Evolutionary conservation across 2,329 filamentous ascomycete species (phyloP), one percentile per base, ranked within the genome.

Genomic region (Penicillium sp.): DNA sequence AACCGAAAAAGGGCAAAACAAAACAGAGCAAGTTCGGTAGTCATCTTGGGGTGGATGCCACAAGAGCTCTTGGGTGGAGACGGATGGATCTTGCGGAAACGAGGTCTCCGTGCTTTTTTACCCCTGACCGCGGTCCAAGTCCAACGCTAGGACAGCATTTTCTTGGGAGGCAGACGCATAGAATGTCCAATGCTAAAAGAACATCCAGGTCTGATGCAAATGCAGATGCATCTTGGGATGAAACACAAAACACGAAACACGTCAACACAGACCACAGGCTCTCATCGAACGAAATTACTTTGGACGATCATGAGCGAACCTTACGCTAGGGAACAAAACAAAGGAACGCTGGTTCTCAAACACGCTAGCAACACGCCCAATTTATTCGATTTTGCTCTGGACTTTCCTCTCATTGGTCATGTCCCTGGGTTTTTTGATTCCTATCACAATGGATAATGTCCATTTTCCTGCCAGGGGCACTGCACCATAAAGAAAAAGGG

Each of bases 161-260:
- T 35, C 31, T 26, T n/a, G 28, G 11, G 23, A 34, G 27, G 40
- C 41, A 36, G 41, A 29, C 26, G 16, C 18, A 37, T 27, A 14
- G 32, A 1, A 41, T 31, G 16, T 37, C 24, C 8, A 44, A 46
- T 36, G 31, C 42, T 22, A 20, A 24, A 6, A 16, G 9, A 35
- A n/a, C 20, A 36, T 26, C 14, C 22, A 47, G 42, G 40, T 47
- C 46, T 49, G 37, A 51, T 55, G 45, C 51, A 54, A 27, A 26
- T 23, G 37, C 46, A 50, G 37, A 51, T 55, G 45, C 51, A 54
- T 27, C 28, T 23, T 40, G 34, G 34, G 28, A 24, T 11, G 18
- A 20, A 20, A 46, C 38, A 45, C 55, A 51, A 61, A 59, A 58
- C 38, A 45, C 55, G 52, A 61, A 59, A 58, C 55, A 50, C 48